phyloP scores from a whole-genome alignment of 208 protist species.

The Histomonas meleagridis region DNA sequence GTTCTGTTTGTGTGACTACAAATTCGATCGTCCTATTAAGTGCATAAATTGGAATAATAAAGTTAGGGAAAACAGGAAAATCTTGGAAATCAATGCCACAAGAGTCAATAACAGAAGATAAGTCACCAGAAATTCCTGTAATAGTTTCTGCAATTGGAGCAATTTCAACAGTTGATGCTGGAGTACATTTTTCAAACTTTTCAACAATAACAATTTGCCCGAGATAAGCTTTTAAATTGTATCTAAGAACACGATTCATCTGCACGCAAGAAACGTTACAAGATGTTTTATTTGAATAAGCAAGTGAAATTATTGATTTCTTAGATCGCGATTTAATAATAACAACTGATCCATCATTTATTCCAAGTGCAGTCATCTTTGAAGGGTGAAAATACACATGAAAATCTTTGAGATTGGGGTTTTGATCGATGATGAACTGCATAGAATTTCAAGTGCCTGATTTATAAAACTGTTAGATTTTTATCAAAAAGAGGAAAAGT shows the following conservation, averaged over 20 bases:
- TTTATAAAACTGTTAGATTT: too few relatives aligned
- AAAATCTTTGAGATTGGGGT: neutral
- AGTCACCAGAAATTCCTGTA: neutral
- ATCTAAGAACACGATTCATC: neutral
- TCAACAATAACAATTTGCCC: neutral
- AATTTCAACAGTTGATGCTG: neutral
- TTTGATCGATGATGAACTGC: neutral
- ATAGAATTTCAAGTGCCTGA: too few relatives aligned
- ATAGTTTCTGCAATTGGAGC: slow-evolving; percentile 5
- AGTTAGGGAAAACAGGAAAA: neutral
- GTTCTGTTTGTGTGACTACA: neutral
- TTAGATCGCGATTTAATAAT: neutral
- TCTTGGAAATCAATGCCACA: neutral
- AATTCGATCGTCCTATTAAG: neutral
- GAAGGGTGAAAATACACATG: neutral
- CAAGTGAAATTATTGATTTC: neutral
- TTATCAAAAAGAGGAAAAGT: too few relatives aligned
- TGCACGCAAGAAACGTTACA: neutral
- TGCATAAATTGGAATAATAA: neutral
- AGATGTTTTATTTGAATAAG: too few relatives aligned
- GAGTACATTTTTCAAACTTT: neutral
- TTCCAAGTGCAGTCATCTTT: neutral
- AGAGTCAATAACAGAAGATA: neutral
- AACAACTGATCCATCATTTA: neutral
- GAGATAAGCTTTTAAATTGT: neutral